Evolutionary conservation across 2,329 filamentous ascomycete genomes (phyloP).

Genomic region (Scopulariopsis brevicaulis): DNA sequence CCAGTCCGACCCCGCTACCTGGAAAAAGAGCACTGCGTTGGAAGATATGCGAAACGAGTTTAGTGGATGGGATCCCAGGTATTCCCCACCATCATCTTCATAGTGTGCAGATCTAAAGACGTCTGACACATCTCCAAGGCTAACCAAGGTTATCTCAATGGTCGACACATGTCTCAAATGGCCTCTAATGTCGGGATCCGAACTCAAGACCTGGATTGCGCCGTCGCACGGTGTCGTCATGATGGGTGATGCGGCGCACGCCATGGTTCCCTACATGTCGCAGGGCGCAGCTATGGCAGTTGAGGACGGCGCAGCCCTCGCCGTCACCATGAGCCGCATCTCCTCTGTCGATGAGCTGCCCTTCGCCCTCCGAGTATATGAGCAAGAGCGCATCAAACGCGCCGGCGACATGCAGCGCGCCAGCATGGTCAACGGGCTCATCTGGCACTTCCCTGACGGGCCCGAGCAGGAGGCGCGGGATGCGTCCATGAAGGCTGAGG

Average conservation of each 20-base stretch:
- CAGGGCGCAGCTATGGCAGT: constrained; percentile 27
- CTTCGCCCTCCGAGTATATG: constrained; percentile 6
- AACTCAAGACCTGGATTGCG: constrained; percentile 27
- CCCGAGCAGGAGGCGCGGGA: constrained; percentile 41
- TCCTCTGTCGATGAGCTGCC: constrained; percentile 6
- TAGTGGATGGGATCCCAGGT: no score
- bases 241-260: constrained; percentile 31
- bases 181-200: constrained; percentile 29
- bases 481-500: constrained; percentile 6
- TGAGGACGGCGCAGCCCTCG: constrained; percentile 27
- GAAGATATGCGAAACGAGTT: no score
- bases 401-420: constrained; percentile 10
- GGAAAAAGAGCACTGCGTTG: no score
- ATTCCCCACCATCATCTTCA: no score
- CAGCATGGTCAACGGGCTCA: constrained; percentile 30
- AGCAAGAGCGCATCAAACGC: constrained; percentile 9
- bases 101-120: no score
- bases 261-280: constrained; percentile 35
- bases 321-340: constrained; percentile 11
- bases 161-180: constrained; percentile 37
- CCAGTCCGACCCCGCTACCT: no score
- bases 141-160: no score
- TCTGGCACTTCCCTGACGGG: constrained; percentile 49
- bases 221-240: constrained; percentile 24
- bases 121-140: no score